Percentiles rank a stretch among this genome's conserved stretches.
Evolutionary conservation across 1,284 basidiomycete species (phyloP).

Genomic region (Vanrija sp.): DNA sequence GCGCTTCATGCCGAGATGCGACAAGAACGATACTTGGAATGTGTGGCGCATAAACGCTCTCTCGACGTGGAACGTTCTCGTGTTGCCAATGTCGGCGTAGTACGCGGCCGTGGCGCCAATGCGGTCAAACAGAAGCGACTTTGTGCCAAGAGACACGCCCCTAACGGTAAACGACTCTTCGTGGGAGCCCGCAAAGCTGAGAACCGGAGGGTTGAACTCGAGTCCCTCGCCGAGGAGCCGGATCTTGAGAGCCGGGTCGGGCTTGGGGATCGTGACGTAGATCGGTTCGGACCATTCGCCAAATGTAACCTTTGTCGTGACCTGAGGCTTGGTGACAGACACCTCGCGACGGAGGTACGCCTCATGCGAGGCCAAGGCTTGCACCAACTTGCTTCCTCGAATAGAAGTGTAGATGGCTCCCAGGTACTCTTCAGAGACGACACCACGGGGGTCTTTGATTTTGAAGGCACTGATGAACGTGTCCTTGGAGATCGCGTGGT

Average conservation of each 20-base stretch:
- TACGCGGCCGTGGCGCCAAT: constrained; percentile 71
- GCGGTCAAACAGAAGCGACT: constrained; percentile 73
- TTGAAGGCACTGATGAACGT: constrained; percentile 78
- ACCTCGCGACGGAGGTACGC: constrained; percentile 46
- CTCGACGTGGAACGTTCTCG: constrained; percentile 71
- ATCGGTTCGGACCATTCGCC: constrained; percentile 79
- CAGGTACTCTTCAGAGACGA: constrained; percentile 69
- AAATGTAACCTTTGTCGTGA: constrained; percentile 75
- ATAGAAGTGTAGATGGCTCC: constrained; percentile 74
- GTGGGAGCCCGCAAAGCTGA: constrained; percentile 69
- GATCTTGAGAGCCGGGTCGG: constrained; percentile 72
- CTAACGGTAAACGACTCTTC: constrained; percentile 84
- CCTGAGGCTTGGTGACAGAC: constrained; percentile 61
- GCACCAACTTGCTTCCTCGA: constrained; percentile 64
- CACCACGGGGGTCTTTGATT: constrained; percentile 62
- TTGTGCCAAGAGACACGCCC: constrained; percentile 72
- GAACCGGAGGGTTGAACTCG: constrained; percentile 72
- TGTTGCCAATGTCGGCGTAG: constrained; percentile 73
- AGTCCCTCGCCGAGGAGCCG: constrained; percentile 79
- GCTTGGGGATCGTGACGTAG: constrained; percentile 71
- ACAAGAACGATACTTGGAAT: constrained; percentile 80
- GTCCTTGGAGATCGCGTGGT: constrained; percentile 59
- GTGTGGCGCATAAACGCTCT: constrained; percentile 90
- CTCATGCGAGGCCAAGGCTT: constrained; percentile 58
- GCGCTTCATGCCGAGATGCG: constrained; percentile 64